These are phyloP conservation scores for Suillus sp. DNA, from an alignment of 768 basidiomycete species.

Conservation along the genomic window DNA sequence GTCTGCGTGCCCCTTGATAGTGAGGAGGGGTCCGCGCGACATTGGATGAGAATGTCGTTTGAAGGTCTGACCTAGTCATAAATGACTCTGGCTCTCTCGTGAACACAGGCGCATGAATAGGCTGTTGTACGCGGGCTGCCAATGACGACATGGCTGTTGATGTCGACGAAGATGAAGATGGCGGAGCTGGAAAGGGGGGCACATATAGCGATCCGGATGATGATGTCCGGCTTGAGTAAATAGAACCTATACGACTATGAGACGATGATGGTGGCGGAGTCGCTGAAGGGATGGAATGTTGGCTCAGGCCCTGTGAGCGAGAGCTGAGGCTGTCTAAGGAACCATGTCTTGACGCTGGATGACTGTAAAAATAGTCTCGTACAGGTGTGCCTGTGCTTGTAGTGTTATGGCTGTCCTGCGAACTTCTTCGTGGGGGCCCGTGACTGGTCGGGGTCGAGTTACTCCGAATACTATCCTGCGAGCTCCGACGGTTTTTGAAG, in stretches of 20 bases:
- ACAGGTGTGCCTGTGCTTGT: slow-evolving; percentile 18
- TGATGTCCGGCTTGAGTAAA: slow-evolving; percentile 30
- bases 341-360: slow-evolving; percentile 14
- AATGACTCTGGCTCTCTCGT: slow-evolving; percentile 45
- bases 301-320: slow-evolving; percentile 5
- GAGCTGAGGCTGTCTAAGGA: slow-evolving; percentile 8
- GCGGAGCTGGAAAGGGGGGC: slow-evolving; percentile 31
- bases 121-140: slow-evolving; percentile 18
- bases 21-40: slow-evolving; percentile 71
- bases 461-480: slow-evolving; percentile 26
- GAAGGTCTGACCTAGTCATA: slow-evolving; percentile 53
- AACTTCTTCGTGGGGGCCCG: slow-evolving; percentile 24
- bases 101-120: slow-evolving; percentile 12
- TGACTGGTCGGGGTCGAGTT: slow-evolving; percentile 33
- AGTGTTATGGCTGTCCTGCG: slow-evolving; percentile 20
- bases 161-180: slow-evolving; percentile 23
- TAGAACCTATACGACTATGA: slow-evolving; percentile 12
- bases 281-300: slow-evolving; percentile 4
- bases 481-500: slow-evolving; percentile 18
- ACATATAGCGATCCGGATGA: slow-evolving; percentile 20
- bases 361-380: slow-evolving; percentile 29
- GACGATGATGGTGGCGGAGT: slow-evolving; percentile 8
- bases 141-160: slow-evolving; percentile 14
- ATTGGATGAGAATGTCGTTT: slow-evolving; percentile 67
- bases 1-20: slow-evolving; percentile 41